Evolutionary conservation across 78 protist species (phyloP).

Genomic region (Neovahlkampfia damariscottae): DNA sequence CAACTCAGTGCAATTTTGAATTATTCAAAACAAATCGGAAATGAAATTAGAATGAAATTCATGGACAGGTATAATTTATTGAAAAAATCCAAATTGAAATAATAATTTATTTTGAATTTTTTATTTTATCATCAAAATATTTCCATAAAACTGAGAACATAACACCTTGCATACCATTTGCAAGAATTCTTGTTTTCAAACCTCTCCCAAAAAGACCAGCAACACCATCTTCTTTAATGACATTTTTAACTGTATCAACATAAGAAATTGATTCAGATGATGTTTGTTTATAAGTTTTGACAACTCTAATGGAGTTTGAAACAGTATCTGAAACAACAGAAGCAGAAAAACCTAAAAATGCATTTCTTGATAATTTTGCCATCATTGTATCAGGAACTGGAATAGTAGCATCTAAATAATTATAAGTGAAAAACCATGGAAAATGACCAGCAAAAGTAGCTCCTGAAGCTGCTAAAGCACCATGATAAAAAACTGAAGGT

Average conservation of each 20-base stretch:
- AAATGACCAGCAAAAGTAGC: slow-evolving; percentile 57
- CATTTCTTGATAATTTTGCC: slow-evolving; percentile 35
- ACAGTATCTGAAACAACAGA: slow-evolving; percentile 58
- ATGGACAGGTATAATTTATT: no score
- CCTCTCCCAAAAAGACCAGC: slow-evolving; percentile 58
- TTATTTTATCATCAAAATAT: slow-evolving; percentile 13
- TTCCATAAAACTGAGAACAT: slow-evolving; percentile 65
- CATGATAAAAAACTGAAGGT: slow-evolving; percentile 31
- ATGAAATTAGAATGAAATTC: no score
- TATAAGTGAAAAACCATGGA: slow-evolving; percentile 68
- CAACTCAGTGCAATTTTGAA: no score
- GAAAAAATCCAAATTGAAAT: neutral
- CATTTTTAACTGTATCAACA: neutral
- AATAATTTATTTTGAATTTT: neutral
- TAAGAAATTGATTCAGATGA: slow-evolving; percentile 1
- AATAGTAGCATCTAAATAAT: slow-evolving; percentile 26
- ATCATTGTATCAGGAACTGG: slow-evolving; percentile 4
- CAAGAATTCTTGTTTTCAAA: slow-evolving; percentile 40
- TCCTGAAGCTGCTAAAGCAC: slow-evolving; percentile 47
- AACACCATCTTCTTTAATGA: slow-evolving; percentile 44
- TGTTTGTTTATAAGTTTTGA: slow-evolving; percentile 53
- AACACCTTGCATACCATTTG: slow-evolving; percentile 66
- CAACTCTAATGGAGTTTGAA: slow-evolving; percentile 64
- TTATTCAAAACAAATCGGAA: no score
- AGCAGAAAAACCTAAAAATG: slow-evolving; percentile 52